Evolutionary conservation across 2,329 filamentous ascomycete genomes (phyloP), one percentile per base, ranked within the genome.

Genomic region (Colletotrichum chlorophyti): DNA sequence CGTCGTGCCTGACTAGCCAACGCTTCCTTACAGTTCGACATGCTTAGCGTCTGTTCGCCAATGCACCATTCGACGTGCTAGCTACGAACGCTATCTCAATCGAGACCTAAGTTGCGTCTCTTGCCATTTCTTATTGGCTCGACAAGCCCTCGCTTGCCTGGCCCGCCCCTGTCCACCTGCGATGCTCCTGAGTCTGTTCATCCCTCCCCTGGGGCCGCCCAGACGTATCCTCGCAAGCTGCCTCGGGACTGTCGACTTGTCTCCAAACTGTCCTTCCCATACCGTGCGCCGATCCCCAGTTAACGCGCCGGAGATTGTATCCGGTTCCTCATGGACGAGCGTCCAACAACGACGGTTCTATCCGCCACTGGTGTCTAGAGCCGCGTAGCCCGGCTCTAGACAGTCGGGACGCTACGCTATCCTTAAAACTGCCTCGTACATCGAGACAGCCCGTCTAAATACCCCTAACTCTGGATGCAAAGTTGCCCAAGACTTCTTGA

Each of bases 31-130:
- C 31, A 34, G 15, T 19, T 35, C 23, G n/a, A 53, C 53, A 24
- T 38, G 12, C 26, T 15, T 59, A 59, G 55, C 51, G 55, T 59
- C 55, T 59, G 55, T 55, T 55, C 55, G 55, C 55, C 51, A 17
- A 11, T 27, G 37, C 51, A 29, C 55, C 51, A 50, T 19, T 32
- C 19, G 19, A 23, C 9, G 31, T 37, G 38, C 51, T 59, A 59
- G 26, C 31, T 14, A 21, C 14, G 34, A 49, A 49, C 43, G 31
- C 51, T 49, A 59, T 49, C 43, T 45, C 51, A 40, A 40, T 49
- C 31, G 5, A 45, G 43, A 43, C 43, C 31, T 43, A 29, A 15
- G 43, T 14, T 45, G 26, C 45, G 43, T 19, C 29, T 23, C 26
- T 29, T 24, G 26, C 5, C 43, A 7, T 15, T 35, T 21, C 21